Conservation (phyloP, 2,329 filamentous ascomycete genomes). For the Ophiostoma montium region DNA sequence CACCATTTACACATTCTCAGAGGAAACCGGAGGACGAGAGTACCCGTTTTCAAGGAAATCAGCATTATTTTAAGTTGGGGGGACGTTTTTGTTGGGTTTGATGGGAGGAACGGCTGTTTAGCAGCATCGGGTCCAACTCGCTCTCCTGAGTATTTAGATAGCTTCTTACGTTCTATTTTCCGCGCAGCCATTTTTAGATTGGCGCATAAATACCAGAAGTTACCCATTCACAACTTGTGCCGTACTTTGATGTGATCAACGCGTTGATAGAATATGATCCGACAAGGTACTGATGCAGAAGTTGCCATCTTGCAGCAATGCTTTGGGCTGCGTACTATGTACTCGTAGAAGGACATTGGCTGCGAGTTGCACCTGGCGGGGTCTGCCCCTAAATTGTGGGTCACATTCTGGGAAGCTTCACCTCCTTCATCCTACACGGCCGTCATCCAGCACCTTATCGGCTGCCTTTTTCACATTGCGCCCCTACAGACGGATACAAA, state of each 20-base stretch:
- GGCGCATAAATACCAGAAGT: slow-evolving; percentile 46
- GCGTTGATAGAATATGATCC: too few species aligned
- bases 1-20: slow-evolving; percentile 4
- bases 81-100: slow-evolving; percentile 14
- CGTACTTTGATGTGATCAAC: too few species aligned
- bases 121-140: slow-evolving; percentile 31
- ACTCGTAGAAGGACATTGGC: not conserved
- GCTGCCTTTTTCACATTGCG: not conserved
- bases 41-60: slow-evolving; percentile 10
- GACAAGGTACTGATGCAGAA: too few species aligned
- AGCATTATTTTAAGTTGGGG: slow-evolving; percentile 13
- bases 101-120: not conserved
- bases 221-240: slow-evolving; percentile 39
- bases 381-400: slow-evolving; percentile 1
- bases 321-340: too few species aligned
- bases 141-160: slow-evolving; percentile 51
- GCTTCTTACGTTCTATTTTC: slow-evolving; percentile 17
- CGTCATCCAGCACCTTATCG: not conserved
- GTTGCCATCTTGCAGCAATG: not conserved
- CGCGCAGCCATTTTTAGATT: slow-evolving; percentile 15
- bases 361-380: not conserved
- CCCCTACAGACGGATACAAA: too few species aligned
- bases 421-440: not conserved
- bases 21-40: slow-evolving; percentile 4
- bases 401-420: not conserved